Conservation (phyloP, 2,329 filamentous ascomycete species). For the Lecanicillium sp. region DNA sequence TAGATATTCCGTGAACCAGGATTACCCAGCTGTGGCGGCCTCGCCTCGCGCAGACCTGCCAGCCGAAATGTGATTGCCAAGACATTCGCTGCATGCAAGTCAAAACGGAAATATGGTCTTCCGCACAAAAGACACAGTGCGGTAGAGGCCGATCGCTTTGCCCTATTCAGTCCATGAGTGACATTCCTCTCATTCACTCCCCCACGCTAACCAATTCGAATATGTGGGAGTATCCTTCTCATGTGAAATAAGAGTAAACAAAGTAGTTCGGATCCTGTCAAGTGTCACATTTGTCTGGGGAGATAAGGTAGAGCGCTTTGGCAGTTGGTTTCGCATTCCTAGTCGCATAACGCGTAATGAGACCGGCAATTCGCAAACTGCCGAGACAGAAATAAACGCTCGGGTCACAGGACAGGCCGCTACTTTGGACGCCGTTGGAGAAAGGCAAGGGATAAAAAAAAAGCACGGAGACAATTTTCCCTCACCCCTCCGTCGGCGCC, state of each 20-base stretch:
- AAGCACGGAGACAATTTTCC: too few relatives aligned
- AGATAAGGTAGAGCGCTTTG: too few relatives aligned
- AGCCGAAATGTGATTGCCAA: too few relatives aligned
- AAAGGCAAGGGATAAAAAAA: too few relatives aligned
- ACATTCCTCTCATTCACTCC: too few relatives aligned
- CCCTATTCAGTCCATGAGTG: too few relatives aligned
- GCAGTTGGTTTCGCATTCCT: not conserved
- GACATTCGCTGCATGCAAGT: not conserved
- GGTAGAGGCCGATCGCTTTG: too few relatives aligned
- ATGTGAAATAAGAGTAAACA: not conserved
- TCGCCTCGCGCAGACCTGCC: slow-evolving; percentile 4
- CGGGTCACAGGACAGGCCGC: too few relatives aligned
- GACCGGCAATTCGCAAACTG: not conserved
- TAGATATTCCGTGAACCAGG: not conserved
- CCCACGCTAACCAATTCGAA: too few relatives aligned
- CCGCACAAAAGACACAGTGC: not conserved
- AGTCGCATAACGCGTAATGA: not conserved
- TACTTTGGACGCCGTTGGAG: not conserved
- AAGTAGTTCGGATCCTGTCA: not conserved
- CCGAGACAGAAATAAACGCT: too few relatives aligned
- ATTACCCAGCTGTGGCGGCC: slow-evolving; percentile 6
- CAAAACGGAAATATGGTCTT: not conserved
- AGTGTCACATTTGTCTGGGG: not conserved
- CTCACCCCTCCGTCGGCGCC: not conserved
- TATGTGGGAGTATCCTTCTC: too few relatives aligned